Percentiles rank a stretch among this genome's conserved stretches.
phyloP scores from a whole-genome alignment of 192 early-diverging fungal genomes.

The Borealophlyctis nickersoniae region DNA sequence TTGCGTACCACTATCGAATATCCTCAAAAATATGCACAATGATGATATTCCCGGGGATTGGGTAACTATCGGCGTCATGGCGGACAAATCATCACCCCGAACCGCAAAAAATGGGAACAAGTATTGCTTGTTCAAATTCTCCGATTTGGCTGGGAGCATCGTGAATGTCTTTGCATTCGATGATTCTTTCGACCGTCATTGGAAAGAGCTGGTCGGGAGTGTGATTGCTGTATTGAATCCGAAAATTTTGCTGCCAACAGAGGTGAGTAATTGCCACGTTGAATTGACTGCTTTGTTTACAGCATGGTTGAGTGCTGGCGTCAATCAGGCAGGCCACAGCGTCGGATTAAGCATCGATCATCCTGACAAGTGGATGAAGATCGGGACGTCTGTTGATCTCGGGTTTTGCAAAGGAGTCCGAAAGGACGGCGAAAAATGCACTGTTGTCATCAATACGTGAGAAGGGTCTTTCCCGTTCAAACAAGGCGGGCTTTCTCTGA shows the following conservation, averaged over 20 bases:
- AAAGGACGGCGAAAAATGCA: conserved; percentile 3
- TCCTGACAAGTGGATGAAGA: conserved; percentile 35
- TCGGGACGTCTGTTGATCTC: conserved; percentile 31
- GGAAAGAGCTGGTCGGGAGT: conserved; percentile 18
- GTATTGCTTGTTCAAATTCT: conserved; percentile 30
- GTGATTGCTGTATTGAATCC: conserved; percentile 39
- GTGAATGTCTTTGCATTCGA: conserved; percentile 39
- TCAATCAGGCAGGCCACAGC: conserved; percentile 21
- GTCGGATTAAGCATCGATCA: conserved; percentile 33
- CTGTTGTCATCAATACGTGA: conserved; percentile 4
- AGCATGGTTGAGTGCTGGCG: too few relatives aligned
- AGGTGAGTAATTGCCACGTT: conserved; percentile 23
- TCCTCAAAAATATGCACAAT: conserved; percentile 6
- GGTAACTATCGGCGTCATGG: conserved; percentile 37
- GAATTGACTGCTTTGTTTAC: too few relatives aligned
- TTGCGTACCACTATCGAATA: conserved; percentile 2
- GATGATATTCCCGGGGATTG: conserved; percentile 37
- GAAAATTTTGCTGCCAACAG: conserved; percentile 29
- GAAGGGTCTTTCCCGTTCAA: neutral
- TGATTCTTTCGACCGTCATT: conserved; percentile 11
- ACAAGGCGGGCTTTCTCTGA: neutral
- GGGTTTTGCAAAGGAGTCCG: conserved; percentile 24
- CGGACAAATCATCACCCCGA: conserved; percentile 21
- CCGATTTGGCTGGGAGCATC: conserved; percentile 25
- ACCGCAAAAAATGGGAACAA: conserved; percentile 25